A percentile compares a stretch with the other conserved stretches of the same genome.
These are phyloP conservation scores for Gymnopus androsaceus DNA, from an alignment of 1,284 basidiomycete species.

Conservation along the genomic window DNA sequence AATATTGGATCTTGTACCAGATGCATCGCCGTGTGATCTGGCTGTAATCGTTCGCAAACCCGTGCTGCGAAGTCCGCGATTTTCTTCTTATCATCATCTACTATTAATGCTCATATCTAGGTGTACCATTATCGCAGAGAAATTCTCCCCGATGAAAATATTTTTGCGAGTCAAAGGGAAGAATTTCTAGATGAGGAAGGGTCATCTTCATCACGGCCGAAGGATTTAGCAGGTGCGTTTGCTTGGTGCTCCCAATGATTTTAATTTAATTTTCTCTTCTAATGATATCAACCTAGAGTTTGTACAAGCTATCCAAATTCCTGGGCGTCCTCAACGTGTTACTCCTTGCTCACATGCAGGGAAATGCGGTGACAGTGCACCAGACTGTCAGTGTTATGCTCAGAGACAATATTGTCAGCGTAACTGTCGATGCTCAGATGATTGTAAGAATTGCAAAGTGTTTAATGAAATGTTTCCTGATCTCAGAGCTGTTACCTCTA, in stretches of 20 bases:
- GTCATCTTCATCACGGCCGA: too few species aligned
- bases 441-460: not conserved
- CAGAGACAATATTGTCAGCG: not conserved
- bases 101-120: not conserved
- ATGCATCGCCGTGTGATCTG: constrained; percentile 43
- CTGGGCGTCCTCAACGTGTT: not conserved
- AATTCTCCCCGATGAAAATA: too few species aligned
- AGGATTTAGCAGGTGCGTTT: too few species aligned
- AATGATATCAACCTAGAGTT: not conserved
- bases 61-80: constrained; percentile 42
- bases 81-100: not conserved
- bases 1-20: constrained; percentile 35
- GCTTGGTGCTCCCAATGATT: too few species aligned
- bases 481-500: constrained; percentile 24
- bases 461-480: not conserved
- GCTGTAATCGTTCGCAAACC: constrained; percentile 42
- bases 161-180: too few species aligned
- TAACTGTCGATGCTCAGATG: constrained; percentile 2
- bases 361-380: not conserved
- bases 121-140: not conserved
- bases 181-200: too few species aligned
- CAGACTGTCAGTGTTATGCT: constrained; percentile 13
- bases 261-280: too few species aligned
- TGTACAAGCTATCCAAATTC: not conserved
- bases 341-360: constrained; percentile 11